Evolutionary conservation across 768 basidiomycete species (phyloP).

Genomic region (Suillus occidentalis): DNA sequence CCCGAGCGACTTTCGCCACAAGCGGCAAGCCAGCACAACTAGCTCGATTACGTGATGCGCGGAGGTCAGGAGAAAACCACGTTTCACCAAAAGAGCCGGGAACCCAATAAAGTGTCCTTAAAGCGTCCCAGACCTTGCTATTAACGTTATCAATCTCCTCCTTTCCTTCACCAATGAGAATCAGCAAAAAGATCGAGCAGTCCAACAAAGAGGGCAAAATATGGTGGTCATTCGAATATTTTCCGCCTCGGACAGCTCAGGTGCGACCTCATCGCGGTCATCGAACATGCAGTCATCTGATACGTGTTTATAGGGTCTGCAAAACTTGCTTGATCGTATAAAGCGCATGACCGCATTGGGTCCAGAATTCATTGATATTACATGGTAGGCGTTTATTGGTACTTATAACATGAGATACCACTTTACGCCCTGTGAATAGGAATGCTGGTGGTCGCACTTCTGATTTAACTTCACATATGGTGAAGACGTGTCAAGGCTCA

Average conservation of each 20-base stretch:
- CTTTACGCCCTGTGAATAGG: slow-evolving; percentile 45
- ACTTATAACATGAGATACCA: not conserved
- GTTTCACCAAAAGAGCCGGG: slow-evolving; percentile 25
- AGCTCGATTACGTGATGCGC: slow-evolving; percentile 1
- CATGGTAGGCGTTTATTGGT: slow-evolving; percentile 57
- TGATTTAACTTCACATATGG: slow-evolving; percentile 90
- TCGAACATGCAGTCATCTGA: not conserved
- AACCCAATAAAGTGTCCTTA: not conserved
- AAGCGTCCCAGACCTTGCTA: slow-evolving; percentile 11
- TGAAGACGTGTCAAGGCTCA: slow-evolving; percentile 89
- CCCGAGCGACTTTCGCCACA: not conserved
- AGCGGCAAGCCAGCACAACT: slow-evolving; percentile 3
- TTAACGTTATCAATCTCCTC: slow-evolving; percentile 24
- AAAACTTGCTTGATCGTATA: slow-evolving; percentile 97
- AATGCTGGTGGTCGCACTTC: slow-evolving; percentile 96
- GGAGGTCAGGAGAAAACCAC: slow-evolving; percentile 2
- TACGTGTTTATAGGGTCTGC: slow-evolving; percentile 40
- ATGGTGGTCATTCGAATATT: slow-evolving; percentile 99
- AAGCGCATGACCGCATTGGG: slow-evolving; percentile 95
- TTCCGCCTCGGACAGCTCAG: slow-evolving; percentile 94
- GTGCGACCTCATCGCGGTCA: slow-evolving; percentile 38
- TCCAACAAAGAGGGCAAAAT: slow-evolving; percentile 81
- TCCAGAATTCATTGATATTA: slow-evolving; percentile 98
- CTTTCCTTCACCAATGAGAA: slow-evolving; percentile 66
- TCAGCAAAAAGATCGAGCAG: slow-evolving; percentile 89